phyloP scores from a whole-genome alignment of 2,329 filamentous ascomycete genomes.

The Chalaropsis ovoidea region DNA sequence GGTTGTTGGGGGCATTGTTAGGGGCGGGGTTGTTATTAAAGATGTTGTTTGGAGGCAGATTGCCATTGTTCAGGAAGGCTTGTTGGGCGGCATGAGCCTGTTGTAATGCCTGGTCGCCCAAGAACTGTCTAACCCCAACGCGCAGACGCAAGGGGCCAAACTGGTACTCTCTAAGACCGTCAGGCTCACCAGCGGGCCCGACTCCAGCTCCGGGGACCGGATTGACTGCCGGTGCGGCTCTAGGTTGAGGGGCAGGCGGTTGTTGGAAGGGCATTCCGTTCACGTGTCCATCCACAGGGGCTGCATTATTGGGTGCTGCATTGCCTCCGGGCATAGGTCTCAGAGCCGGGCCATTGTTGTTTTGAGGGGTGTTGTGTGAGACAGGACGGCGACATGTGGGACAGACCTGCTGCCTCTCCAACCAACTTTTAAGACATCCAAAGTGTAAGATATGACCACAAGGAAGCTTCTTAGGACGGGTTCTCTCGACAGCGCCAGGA shows the following conservation, averaged over 20 bases:
- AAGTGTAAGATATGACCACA: constrained; percentile 94
- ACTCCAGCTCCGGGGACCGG: constrained; percentile 10
- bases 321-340: constrained; percentile 25
- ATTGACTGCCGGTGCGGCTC: constrained; percentile 9
- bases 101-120: constrained; percentile 23
- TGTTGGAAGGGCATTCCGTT: constrained; percentile 28
- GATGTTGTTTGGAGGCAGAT: constrained; percentile 17
- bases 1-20: constrained; percentile 13
- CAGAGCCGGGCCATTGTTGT: constrained; percentile 30
- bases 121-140: constrained; percentile 32
- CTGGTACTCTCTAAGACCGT: constrained; percentile 23
- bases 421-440: constrained; percentile 89
- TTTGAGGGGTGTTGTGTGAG: constrained; percentile 38
- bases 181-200: constrained; percentile 10
- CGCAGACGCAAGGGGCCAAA: constrained; percentile 19
- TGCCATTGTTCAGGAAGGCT: constrained; percentile 19
- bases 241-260: constrained; percentile 14
- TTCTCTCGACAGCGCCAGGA: constrained; percentile 67
- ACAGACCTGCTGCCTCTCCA: constrained; percentile 94
- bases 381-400: constrained; percentile 87
- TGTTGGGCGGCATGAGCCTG: constrained; percentile 25
- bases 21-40: constrained; percentile 14
- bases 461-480: constrained; percentile 87
- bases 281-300: constrained; percentile 28
- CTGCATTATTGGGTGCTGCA: constrained; percentile 28